Evolutionary conservation across 1,139 yeast species (phyloP).

Genomic region (Scheffersomyces illinoinensis): DNA sequence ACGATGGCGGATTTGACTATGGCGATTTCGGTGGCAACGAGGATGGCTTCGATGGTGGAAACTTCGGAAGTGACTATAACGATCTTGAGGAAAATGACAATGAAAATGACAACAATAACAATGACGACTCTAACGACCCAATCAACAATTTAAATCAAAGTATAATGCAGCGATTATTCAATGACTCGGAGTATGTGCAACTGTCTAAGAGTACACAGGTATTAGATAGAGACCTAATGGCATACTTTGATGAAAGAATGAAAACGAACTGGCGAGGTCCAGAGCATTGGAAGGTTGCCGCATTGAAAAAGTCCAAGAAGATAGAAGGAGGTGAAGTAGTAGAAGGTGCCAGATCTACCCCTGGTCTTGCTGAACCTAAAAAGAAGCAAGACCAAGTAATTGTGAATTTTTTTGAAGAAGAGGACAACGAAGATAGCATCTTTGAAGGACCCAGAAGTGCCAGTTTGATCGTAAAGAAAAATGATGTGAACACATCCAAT

Average conservation of each 20-base stretch:
- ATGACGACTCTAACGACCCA: slow-evolving; percentile 18
- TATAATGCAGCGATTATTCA: slow-evolving; percentile 24
- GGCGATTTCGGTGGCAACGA: slow-evolving; percentile 18
- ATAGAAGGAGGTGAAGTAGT: slow-evolving; percentile 4
- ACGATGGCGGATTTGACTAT: slow-evolving; percentile 35
- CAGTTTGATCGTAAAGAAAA: slow-evolving; percentile 26
- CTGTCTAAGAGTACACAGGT: slow-evolving; percentile 27
- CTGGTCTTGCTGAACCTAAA: slow-evolving; percentile 8
- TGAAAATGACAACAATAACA: slow-evolving; percentile 12
- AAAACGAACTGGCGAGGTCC: slow-evolving; percentile 87
- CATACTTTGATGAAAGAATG: slow-evolving; percentile 73
- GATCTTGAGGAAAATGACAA: slow-evolving; percentile 16
- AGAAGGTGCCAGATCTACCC: slow-evolving; percentile 3
- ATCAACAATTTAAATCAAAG: slow-evolving; percentile 22
- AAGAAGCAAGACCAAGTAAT: slow-evolving; percentile 29
- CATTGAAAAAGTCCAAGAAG: slow-evolving; percentile 42
- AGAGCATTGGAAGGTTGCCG: slow-evolving; percentile 86
- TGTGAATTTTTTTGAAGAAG: slow-evolving; percentile 53
- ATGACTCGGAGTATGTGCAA: slow-evolving; percentile 19
- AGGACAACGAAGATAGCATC: slow-evolving; percentile 46
- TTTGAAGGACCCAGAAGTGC: slow-evolving; percentile 44
- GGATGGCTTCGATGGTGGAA: slow-evolving; percentile 11
- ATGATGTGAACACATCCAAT: slow-evolving; percentile 23
- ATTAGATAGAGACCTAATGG: slow-evolving; percentile 70
- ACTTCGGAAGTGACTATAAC: slow-evolving; percentile 15